Conservation (phyloP, 2,329 filamentous ascomycete species). For the Ophiocordyceps unilateralis region DNA sequence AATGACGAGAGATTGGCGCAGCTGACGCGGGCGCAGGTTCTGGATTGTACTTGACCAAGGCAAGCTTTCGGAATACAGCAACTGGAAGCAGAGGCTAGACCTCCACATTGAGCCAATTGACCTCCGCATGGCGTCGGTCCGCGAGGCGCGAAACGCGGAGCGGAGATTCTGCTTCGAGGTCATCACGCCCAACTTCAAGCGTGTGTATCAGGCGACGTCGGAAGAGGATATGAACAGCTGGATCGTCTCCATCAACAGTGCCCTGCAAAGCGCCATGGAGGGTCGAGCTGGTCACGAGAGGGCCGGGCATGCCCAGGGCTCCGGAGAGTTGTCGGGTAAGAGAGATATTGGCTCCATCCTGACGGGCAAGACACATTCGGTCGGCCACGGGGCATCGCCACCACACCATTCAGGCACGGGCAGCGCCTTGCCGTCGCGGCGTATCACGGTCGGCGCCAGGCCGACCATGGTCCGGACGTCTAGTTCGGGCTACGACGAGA, state of each 20-base stretch:
- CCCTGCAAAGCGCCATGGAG: slow-evolving; percentile 88
- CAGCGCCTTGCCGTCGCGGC: slow-evolving; percentile 49
- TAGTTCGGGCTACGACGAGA: slow-evolving; percentile 62
- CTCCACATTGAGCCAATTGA: slow-evolving; percentile 97
- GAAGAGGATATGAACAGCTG: slow-evolving; percentile 97
- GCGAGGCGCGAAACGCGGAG: slow-evolving; percentile 87
- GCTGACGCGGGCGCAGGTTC: slow-evolving; percentile 40
- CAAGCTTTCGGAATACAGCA: slow-evolving; percentile 93
- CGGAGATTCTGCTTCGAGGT: slow-evolving; percentile 96
- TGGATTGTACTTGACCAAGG: slow-evolving; percentile 98
- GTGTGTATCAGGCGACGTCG: slow-evolving; percentile 92
- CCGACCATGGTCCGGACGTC: slow-evolving; percentile 53
- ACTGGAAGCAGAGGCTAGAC: slow-evolving; percentile 96
- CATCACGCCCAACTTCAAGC: slow-evolving; percentile 88
- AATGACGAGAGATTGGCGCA: background rate
- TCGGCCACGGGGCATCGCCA: slow-evolving; percentile 36
- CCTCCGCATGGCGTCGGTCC: slow-evolving; percentile 86
- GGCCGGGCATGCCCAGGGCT: slow-evolving; percentile 18
- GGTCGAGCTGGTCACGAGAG: slow-evolving; percentile 46
- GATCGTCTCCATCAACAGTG: slow-evolving; percentile 95
- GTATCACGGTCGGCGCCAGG: slow-evolving; percentile 81
- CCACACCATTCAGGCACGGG: slow-evolving; percentile 27
- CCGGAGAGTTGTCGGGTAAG: slow-evolving; percentile 41
- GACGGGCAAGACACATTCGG: slow-evolving; percentile 74
- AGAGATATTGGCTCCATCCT: slow-evolving; percentile 85